Evolutionary conservation across 768 basidiomycete species (phyloP).

Genomic region (Agrocybe chaxingu): DNA sequence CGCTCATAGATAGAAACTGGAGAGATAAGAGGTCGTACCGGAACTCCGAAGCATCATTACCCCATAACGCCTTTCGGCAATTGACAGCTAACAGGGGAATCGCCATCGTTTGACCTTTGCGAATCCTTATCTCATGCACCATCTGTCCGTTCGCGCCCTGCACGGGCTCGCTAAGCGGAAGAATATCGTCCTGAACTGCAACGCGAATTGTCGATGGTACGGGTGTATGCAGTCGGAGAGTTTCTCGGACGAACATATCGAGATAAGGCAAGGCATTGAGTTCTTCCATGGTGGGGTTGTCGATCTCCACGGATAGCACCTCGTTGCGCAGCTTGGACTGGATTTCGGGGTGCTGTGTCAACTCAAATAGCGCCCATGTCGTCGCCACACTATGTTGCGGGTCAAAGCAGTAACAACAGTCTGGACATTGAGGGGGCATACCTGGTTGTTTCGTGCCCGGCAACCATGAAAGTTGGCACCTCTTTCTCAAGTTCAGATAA

Average conservation of each 20-base stretch:
- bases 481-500: slow-evolving; percentile 29
- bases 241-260: slow-evolving; percentile 63
- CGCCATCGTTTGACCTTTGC: slow-evolving; percentile 42
- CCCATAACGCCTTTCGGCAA: slow-evolving; percentile 53
- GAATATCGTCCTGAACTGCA: slow-evolving; percentile 48
- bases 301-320: slow-evolving; percentile 44
- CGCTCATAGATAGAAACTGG: not conserved
- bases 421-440: slow-evolving; percentile 6
- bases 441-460: slow-evolving; percentile 61
- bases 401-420: not conserved
- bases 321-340: slow-evolving; percentile 61
- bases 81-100: slow-evolving; percentile 56
- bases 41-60: slow-evolving; percentile 61
- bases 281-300: slow-evolving; percentile 67
- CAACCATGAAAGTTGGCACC: slow-evolving; percentile 58
- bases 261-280: slow-evolving; percentile 66
- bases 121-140: slow-evolving; percentile 34
- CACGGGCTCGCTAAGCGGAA: slow-evolving; percentile 47
- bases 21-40: slow-evolving; percentile 29
- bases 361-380: slow-evolving; percentile 58
- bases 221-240: slow-evolving; percentile 52
- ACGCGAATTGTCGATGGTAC: slow-evolving; percentile 40
- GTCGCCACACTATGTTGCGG: slow-evolving; percentile 33
- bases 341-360: slow-evolving; percentile 43
- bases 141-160: slow-evolving; percentile 40